Base-by-base conservation (phyloP, 1,284 basidiomycete species). In the Malassezia cuniculi region DNA sequence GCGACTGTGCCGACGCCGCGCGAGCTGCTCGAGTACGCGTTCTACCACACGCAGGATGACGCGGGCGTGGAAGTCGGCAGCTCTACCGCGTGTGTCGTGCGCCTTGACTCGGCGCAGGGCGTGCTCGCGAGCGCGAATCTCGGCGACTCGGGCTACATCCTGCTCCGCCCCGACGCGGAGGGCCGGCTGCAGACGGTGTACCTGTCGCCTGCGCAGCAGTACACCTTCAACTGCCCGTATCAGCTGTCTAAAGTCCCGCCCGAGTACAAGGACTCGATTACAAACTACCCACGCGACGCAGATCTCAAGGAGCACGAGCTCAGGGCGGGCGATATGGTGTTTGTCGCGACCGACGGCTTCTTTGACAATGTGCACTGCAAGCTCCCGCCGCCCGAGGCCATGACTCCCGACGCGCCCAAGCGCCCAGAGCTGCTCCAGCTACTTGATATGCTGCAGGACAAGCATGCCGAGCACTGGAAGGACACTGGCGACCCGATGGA, bases 41-140 rank as follows among this genome's bases (percentile, higher is more conserved):
- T 82, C 68, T 73, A 75, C 27, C 78, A 76, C 19, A 80, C 86
- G 0, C 59, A 81, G 38, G 69, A 76, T 35, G 82, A 89, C 55
- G 72, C 75, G 38, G 70, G 68, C 18, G 79, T 89, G 5, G 67
- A 77, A 52, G 83, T 81, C 36, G 84, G 85, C 34, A 84, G 83
- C 12, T 85, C 84, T 56, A 89, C 85, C 0, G 84, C 82, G 11
- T 85, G 82, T 58, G 68, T 89, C 21, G 64, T 85, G 19, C 81
- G 76, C 27, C 66, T 89, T 27, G 84, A 87, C 57, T 74, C 80
- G 1, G 74, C 77, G 10, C 79, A 78, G 1, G 85, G 85, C 15
- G 50, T 78, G 28, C 71, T 87, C 34, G 77, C 78, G 26, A 78
- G 82, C 15, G 83, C 82, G 41, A 89, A 86, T 80, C 82, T 89